These are phyloP conservation scores for Cyberlindnera americana DNA, from an alignment of 805 yeast species.

Conservation along the genomic window DNA sequence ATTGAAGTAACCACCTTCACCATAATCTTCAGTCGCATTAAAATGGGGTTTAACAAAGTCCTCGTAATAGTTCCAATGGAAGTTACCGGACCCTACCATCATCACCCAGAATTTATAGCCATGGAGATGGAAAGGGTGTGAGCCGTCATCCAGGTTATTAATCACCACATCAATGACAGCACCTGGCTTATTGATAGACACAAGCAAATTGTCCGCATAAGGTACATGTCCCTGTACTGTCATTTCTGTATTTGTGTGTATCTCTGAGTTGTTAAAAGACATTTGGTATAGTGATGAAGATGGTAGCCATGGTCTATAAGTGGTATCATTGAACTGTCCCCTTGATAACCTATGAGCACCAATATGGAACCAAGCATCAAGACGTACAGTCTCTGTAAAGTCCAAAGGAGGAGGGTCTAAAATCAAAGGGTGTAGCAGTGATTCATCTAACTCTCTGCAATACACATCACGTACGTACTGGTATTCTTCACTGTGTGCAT, in stretches of 20 bases:
- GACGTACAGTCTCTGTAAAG: constrained; percentile 10
- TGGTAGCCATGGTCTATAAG: constrained; percentile 20
- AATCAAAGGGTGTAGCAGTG: constrained; percentile 22
- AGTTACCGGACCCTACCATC: constrained; percentile 26
- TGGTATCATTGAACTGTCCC: constrained; percentile 27
- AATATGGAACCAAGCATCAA: constrained; percentile 28
- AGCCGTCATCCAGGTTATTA: constrained; percentile 65
- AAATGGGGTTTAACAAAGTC: constrained; percentile 34
- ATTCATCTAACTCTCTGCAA: constrained; percentile 29
- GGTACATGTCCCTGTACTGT: constrained; percentile 7
- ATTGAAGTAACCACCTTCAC: constrained; percentile 24
- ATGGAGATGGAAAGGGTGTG: constrained; percentile 62
- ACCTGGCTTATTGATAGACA: constrained; percentile 23
- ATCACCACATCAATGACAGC: constrained; percentile 56
- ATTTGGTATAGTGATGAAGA: constrained; percentile 19
- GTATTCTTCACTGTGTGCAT: constrained; percentile 15
- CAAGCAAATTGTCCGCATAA: constrained; percentile 20
- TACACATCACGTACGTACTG: constrained; percentile 17
- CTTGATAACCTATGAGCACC: constrained; percentile 25
- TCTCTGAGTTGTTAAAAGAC: constrained; percentile 11
- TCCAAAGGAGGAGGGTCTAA: constrained; percentile 20
- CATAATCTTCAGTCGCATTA: constrained; percentile 43
- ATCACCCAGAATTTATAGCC: constrained; percentile 38
- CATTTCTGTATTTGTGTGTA: not conserved
- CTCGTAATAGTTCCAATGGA: constrained; percentile 27